Conservation (phyloP, 768 basidiomycete species). For the Lactarius deliciosus region DNA sequence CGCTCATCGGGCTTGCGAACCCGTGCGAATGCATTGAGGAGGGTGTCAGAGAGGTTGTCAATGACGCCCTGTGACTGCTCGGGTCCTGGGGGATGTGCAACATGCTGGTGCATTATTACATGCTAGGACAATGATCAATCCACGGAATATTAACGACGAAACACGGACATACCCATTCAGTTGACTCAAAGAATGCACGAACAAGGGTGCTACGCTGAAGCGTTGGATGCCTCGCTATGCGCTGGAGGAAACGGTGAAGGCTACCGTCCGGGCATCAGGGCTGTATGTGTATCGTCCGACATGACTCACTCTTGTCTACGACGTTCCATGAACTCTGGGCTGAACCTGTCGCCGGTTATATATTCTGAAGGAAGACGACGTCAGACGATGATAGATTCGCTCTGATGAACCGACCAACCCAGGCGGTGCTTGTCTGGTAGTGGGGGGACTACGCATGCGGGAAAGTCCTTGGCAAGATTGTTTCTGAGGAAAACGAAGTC, state of each 20-base stretch:
- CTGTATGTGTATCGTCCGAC: constrained; percentile 14
- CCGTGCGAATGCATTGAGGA: constrained; percentile 92
- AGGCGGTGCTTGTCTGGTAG: constrained; percentile 95
- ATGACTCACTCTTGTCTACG: constrained; percentile 76
- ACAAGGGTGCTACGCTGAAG: constrained; percentile 87
- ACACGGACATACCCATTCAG: constrained; percentile 84
- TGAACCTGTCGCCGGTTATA: constrained; percentile 95
- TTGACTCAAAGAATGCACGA: constrained; percentile 93
- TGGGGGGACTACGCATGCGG: constrained; percentile 96
- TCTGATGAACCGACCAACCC: constrained; percentile 54
- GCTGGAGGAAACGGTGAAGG: constrained; percentile 88
- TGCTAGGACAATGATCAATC: constrained; percentile 50
- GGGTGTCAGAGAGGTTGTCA: constrained; percentile 93
- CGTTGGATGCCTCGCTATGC: constrained; percentile 90
- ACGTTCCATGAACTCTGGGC: constrained; percentile 95
- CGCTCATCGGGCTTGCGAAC: constrained; percentile 97
- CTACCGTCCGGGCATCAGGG: constrained; percentile 42
- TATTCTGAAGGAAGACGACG: constrained; percentile 62
- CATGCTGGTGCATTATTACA: constrained; percentile 95
- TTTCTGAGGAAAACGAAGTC: constrained; percentile 95
- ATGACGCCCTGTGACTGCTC: constrained; percentile 79
- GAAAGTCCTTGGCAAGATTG: constrained; percentile 86
- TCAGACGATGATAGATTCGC: constrained; percentile 5
- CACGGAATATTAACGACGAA: constrained; percentile 20
- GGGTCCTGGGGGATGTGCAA: constrained; percentile 87